These are phyloP conservation scores for Fusarium buxicola DNA, from an alignment of 2,329 filamentous ascomycete genomes.

Conservation along the genomic window DNA sequence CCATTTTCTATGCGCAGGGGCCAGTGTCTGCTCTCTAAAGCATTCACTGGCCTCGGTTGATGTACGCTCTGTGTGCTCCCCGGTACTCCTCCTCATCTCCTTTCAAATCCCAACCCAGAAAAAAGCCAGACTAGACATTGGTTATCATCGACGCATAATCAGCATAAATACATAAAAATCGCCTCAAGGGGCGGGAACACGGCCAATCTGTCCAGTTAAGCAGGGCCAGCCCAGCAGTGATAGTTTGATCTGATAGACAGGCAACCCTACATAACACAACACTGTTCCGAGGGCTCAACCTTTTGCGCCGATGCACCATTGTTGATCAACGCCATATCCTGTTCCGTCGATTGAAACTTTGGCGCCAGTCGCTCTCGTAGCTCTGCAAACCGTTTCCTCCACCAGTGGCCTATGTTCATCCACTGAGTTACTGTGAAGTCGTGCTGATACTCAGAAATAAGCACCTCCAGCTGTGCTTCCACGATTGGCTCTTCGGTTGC, in stretches of 20 bases:
- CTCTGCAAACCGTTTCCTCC: slow-evolving; percentile 30
- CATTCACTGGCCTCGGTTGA: neutral
- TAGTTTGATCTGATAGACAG: neutral
- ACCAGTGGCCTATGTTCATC: slow-evolving; percentile 31
- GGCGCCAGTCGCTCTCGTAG: slow-evolving; percentile 21
- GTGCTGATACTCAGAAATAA: slow-evolving; percentile 30
- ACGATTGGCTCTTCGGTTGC: slow-evolving; percentile 30
- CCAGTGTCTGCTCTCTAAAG: neutral
- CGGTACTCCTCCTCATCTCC: no score
- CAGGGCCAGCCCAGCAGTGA: neutral
- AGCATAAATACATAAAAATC: neutral
- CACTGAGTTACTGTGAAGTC: slow-evolving; percentile 32
- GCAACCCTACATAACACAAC: slow-evolving; percentile 26
- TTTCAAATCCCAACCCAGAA: neutral
- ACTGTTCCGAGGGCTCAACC: slow-evolving; percentile 19
- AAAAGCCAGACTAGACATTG: no score
- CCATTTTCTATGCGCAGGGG: neutral
- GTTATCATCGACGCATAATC: neutral
- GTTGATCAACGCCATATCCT: slow-evolving; percentile 4
- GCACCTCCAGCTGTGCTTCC: slow-evolving; percentile 18
- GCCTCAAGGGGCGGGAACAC: no score
- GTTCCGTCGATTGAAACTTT: neutral
- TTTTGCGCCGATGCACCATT: neutral
- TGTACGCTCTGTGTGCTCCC: neutral
- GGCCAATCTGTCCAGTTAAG: no score